Evolutionary conservation across 805 yeast species (phyloP), one percentile per base, ranked within the genome.

Genomic region (Ogataea nitratoaversa): DNA sequence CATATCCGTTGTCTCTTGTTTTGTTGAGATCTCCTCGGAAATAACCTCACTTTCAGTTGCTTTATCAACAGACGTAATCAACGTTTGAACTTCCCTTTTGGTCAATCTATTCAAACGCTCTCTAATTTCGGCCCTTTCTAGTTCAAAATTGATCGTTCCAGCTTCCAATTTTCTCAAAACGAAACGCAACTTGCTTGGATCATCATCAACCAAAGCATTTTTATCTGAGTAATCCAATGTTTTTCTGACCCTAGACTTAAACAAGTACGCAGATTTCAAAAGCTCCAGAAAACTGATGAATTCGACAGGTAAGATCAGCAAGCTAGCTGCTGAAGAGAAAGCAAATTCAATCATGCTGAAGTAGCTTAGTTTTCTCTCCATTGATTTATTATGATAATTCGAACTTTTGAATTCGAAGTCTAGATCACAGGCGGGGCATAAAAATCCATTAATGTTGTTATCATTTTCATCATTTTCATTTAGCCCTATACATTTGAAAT

Each of bases 361-460:
- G 28, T 47, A 34, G 13, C 35, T 36, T n/a, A 49, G 48, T 25
- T 42, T 44, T 28, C 30, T 34, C n/a, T 35, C 36, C 35, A 49
- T 20, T 2, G 19, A 14, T 6, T 37, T 39, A 8, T 41, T 22
- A 25, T 51, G 54, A 32, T 37, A 42, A 16, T 29, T 32, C 1
- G 62, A 56, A 8, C 57, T 48, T 13, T 41, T 39, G 34, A 49
- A 52, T 16, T 38, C 40, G 16, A 29, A 19, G 4, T 47, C 56
- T 43, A 54, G 56, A 50, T 74, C 76, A 56, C 87, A 80, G 19
- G 78, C 49, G 1, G 82, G 73, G 60, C 87, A 80, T 12, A 69
- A 57, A 48, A 70, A 80, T 9, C 57, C 59, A 27, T 60, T 66
- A 30, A 63, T 60, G 3, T 47, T 50, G n/a, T 60, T 66, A 27